Evolutionary conservation across 495 filamentous ascomycete species (phyloP).

Genomic region (Pseudomonodictys pantanalensis): DNA sequence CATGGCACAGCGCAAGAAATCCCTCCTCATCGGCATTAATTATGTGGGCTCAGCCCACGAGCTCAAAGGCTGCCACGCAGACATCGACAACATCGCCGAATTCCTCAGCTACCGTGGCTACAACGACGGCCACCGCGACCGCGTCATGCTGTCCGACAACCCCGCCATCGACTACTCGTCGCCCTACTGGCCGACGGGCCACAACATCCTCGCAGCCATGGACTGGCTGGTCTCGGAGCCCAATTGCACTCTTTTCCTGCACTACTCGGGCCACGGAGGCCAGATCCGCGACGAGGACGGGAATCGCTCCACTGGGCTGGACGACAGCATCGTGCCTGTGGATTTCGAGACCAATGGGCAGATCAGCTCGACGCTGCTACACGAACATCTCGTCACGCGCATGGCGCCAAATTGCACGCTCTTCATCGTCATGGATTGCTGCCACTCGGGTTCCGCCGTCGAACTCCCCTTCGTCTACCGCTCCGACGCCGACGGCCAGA

Average conservation of each 20-base stretch:
- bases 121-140: constrained; percentile 47
- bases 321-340: constrained; percentile 57
- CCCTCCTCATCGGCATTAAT: constrained; percentile 62
- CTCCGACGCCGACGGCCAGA: constrained; percentile 51
- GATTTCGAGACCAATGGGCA: constrained; percentile 54
- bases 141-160: constrained; percentile 55
- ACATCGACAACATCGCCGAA: constrained; percentile 53
- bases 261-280: constrained; percentile 60
- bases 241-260: constrained; percentile 52
- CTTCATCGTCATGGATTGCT: constrained; percentile 61
- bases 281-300: constrained; percentile 35
- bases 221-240: constrained; percentile 56
- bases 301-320: constrained; percentile 42
- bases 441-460: constrained; percentile 59
- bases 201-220: constrained; percentile 57
- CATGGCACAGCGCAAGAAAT: constrained; percentile 45
- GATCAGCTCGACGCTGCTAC: constrained; percentile 52
- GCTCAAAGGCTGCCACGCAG: constrained; percentile 57
- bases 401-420: constrained; percentile 52
- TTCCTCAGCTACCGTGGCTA: constrained; percentile 42
- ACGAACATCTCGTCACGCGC: constrained; percentile 52
- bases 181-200: constrained; percentile 52
- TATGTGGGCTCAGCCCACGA: constrained; percentile 53
- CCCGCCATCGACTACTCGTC: constrained; percentile 47
- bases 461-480: constrained; percentile 59